Conservation (phyloP, 345 rosid genomes). For the Eucalyptus shirleyi region DNA sequence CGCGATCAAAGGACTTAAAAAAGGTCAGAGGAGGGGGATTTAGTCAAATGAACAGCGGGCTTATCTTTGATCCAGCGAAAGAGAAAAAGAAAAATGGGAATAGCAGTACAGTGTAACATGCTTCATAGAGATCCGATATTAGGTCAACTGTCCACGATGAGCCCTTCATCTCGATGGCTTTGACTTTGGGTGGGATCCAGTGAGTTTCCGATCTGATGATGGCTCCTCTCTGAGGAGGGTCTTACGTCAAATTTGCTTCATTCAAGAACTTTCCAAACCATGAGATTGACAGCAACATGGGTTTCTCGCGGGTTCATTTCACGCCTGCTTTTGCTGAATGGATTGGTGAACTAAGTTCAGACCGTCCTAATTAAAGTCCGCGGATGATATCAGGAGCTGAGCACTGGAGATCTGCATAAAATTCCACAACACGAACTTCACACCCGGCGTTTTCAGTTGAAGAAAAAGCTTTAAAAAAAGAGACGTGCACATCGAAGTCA, state of each 20-base stretch:
- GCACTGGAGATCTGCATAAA: not conserved
- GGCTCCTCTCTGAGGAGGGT: not conserved
- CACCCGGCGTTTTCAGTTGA: not conserved
- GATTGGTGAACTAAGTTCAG: not conserved
- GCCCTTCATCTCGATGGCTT: not conserved
- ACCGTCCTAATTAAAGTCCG: not conserved
- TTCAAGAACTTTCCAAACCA: not conserved
- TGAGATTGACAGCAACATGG: not conserved
- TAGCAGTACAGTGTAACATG: not conserved
- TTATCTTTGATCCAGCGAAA: not conserved
- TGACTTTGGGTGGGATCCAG: not conserved
- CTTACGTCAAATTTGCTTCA: not conserved
- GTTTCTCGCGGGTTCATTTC: not conserved
- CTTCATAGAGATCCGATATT: not conserved
- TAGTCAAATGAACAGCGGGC: not conserved
- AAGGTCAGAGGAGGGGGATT: not conserved
- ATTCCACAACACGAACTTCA: not conserved
- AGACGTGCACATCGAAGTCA: not conserved
- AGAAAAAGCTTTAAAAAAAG: not conserved
- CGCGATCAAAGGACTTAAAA: not conserved
- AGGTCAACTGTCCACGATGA: not conserved
- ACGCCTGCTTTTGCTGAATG: not conserved
- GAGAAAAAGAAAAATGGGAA: not conserved
- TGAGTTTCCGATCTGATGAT: not conserved
- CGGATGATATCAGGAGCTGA: not conserved